Evolutionary conservation across 352 stramenopile species (phyloP), one percentile per base, ranked within the genome.

Genomic region (Ochromonadaceae sp.): DNA sequence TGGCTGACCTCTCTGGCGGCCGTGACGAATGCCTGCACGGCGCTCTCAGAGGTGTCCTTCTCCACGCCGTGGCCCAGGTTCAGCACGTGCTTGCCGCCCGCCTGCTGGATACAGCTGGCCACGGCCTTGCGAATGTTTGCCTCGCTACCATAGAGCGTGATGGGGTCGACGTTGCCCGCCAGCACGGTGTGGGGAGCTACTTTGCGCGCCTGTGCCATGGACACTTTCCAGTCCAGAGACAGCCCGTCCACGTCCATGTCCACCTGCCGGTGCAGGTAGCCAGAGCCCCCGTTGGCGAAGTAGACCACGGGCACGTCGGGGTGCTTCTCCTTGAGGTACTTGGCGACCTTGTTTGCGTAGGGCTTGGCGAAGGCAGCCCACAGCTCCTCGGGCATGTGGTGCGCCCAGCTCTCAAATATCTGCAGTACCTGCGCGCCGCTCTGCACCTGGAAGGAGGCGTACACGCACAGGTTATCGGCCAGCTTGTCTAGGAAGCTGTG

Each of bases 21-120:
- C 63, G 88, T 78, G 0, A 90, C 77, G 46, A 88, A 69, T 70
- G 77, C 81, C 4, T 71, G 75, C 12, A 89, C 82, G 28, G 76
- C 71, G 67, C 78, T 76, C 65, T 90, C 82, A 3, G 80, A 78
- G 28, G 79, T 89, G 31, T 78, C 77, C 69, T 90, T 80, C 71
- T 87, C 77, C 10, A 90, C 81, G 25, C 82, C 82, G 71, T 90
- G 82, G 38, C 82, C 82, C 28, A 90, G 74, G 65, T 90, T 90
- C 12, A 90, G 67, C 30, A 90, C 76, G 59, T 89, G 81, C 40
- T 73, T 76, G 22, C 78, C 79, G 39, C 78, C 77, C 43, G 80
- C 80, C 60, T 81, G 76, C 43, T 82, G 74, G 52, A 88, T 82
- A 69, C 81, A 88, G 26, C 82, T 76, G 30, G 74, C 62, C 0